These are phyloP conservation scores for Fraxinus dipetala DNA, from an alignment of 305 asterid genomes.

Conservation along the genomic window DNA sequence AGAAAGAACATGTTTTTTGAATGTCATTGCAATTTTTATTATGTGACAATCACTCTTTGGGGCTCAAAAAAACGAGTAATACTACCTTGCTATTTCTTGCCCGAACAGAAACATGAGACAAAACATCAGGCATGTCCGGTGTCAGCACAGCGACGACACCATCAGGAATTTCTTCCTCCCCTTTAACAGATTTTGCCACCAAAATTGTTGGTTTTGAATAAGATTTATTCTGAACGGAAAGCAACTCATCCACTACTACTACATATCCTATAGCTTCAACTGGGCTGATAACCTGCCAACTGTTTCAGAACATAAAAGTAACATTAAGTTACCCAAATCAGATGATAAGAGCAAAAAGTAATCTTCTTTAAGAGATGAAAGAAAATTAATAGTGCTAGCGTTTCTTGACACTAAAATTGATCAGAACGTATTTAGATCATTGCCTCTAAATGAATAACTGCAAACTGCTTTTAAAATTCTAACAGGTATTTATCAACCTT, in stretches of 20 bases:
- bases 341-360: conserved; percentile 15
- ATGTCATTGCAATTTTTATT: conserved; percentile 11
- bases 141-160: conserved; percentile 94
- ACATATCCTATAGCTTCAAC: conserved; percentile 93
- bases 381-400: conserved; percentile 11
- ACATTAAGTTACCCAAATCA: conserved; percentile 22
- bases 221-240: conserved; percentile 79
- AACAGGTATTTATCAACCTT: conserved; percentile 50
- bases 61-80: conserved; percentile 11
- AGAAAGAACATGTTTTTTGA: conserved; percentile 17
- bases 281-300: conserved; percentile 99
- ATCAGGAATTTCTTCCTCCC: conserved; percentile 99
- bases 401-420: conserved; percentile 10
- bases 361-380: conserved; percentile 4
- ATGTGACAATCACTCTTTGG: conserved; percentile 14
- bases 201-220: conserved; percentile 81
- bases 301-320: conserved; percentile 37
- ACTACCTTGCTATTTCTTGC: conserved; percentile 96
- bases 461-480: background rate
- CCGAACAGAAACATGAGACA: conserved; percentile 98
- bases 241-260: conserved; percentile 86
- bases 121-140: conserved; percentile 99
- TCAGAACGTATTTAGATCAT: conserved; percentile 5
- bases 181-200: conserved; percentile 89
- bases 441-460: conserved; percentile 14